Base-by-base conservation (phyloP, 495 filamentous ascomycete species). In the Penicillium ochrochloron region DNA sequence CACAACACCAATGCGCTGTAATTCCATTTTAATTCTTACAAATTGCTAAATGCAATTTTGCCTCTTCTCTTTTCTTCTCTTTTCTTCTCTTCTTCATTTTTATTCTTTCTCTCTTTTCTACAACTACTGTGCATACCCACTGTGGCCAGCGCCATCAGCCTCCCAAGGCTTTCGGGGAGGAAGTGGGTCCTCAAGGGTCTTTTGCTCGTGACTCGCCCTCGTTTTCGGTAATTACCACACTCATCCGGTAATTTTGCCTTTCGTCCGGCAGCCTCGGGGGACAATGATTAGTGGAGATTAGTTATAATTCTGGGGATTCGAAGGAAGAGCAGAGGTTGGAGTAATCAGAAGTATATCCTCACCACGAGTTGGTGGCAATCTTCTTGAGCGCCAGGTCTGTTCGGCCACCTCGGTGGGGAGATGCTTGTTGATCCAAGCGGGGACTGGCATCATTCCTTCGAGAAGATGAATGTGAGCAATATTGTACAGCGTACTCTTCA, bases 171-270 rank as follows among this genome's bases (percentile, higher is more conserved):
- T 5, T 37, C 53, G 33, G 31, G 53, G 31, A 56, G 53, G 10
- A 56, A 34, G 53, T 56, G 53, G 53, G 53, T 23, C 53, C 53
- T 21, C 17, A 37, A 37, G 53, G 53, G 53, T 56, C 53, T 25
- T 56, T 27, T n/a, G 14, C 29, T 52, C 48, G 48, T 31, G 25
- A 52, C 14, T 27, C 48, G 31, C 5, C 31, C 46, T 19, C 14
- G 19, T 9, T 29, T 3, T 17, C 23, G 23, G 48, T 52, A 52
- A 29, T 31, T 52, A 52, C 23, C 27, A 52, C 14, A 52, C 14
- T 52, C 23, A 31, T 29, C 23, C 17, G 23, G 48, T 51, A 15
- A 52, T 31, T 17, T 52, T 52, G 48, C 48, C 48, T 25, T 31
- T 52, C 44, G 48, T 31, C 25, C 48, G 48, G 48, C 23, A 52